These are phyloP conservation scores for Diospyros kaki DNA, from an alignment of 148 eudicot species.

Conservation along the genomic window DNA sequence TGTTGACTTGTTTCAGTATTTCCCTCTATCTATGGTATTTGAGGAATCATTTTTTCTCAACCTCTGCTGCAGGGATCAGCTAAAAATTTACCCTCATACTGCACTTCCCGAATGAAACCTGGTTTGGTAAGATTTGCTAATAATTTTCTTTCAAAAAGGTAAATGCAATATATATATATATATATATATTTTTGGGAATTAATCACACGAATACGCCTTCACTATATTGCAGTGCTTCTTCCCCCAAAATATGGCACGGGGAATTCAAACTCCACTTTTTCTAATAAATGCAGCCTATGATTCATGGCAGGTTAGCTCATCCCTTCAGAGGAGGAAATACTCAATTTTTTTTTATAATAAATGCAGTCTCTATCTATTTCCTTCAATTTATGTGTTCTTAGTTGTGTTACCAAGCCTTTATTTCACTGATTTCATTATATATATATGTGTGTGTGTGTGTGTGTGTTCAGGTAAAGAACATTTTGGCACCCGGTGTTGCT, in stretches of 20 bases:
- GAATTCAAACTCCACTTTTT: conserved; percentile 78
- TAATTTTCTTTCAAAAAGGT: background rate
- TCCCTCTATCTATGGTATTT: too few species aligned
- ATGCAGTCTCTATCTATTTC: background rate
- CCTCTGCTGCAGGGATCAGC: conserved; percentile 61
- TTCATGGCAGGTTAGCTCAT: conserved; percentile 85
- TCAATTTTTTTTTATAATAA: background rate
- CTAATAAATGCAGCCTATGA: conserved; percentile 95
- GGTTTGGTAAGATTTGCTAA: conserved; percentile 48
- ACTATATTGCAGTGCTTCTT: conserved; percentile 71
- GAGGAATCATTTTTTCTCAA: background rate
- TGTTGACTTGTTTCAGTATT: too few species aligned
- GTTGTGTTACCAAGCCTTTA: too few species aligned
- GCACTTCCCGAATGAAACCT: conserved; percentile 51
- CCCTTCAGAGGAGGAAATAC: background rate
- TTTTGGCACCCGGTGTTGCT: conserved; percentile 74
- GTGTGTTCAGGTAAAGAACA: conserved; percentile 60
- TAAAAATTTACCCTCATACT: conserved; percentile 57
- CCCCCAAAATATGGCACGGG: conserved; percentile 74
- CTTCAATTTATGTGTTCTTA: background rate
- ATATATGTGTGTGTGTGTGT: too few species aligned
- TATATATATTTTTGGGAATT: background rate
- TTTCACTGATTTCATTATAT: background rate
- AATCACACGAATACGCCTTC: background rate
- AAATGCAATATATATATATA: too few species aligned